phyloP scores from a whole-genome alignment of 148 eudicot genomes.

The Vaccinium myrtillus region DNA sequence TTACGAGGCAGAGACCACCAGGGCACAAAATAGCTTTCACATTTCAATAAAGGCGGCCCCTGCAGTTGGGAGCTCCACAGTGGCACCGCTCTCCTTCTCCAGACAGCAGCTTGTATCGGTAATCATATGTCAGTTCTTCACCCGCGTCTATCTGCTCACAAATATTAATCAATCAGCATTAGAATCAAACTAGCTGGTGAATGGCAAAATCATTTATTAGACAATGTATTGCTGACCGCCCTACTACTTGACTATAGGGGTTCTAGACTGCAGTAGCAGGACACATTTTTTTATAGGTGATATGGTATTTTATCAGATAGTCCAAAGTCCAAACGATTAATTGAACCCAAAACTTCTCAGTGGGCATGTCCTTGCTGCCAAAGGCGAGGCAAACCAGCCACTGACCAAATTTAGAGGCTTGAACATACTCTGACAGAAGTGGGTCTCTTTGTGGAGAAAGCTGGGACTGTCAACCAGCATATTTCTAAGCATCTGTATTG shows the following conservation, averaged over 20 bases:
- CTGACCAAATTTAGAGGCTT: no score
- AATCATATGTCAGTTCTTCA: constrained; percentile 80
- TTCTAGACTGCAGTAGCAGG: background rate
- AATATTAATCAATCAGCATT: background rate
- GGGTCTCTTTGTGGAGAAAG: no score
- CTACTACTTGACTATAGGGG: background rate
- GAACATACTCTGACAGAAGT: no score
- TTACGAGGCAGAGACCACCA: constrained; percentile 5
- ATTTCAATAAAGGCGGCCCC: constrained; percentile 58
- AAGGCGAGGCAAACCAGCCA: no score
- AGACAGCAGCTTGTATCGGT: constrained; percentile 41
- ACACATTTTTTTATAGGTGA: background rate
- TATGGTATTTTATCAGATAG: background rate
- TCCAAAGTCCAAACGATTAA: no score
- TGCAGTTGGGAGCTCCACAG: constrained; percentile 76
- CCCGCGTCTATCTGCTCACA: constrained; percentile 67
- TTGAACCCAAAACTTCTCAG: no score
- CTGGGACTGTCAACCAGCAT: background rate
- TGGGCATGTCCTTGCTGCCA: no score
- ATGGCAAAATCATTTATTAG: background rate
- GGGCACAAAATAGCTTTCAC: background rate
- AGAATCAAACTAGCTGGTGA: constrained; percentile 3
- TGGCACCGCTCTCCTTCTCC: constrained; percentile 67
- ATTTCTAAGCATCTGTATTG: background rate
- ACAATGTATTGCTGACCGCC: background rate